Percentiles rank a stretch among this genome's conserved stretches.
Conservation (phyloP, 2,329 filamentous ascomycete species). For the Pseudogymnoascus sp. region DNA sequence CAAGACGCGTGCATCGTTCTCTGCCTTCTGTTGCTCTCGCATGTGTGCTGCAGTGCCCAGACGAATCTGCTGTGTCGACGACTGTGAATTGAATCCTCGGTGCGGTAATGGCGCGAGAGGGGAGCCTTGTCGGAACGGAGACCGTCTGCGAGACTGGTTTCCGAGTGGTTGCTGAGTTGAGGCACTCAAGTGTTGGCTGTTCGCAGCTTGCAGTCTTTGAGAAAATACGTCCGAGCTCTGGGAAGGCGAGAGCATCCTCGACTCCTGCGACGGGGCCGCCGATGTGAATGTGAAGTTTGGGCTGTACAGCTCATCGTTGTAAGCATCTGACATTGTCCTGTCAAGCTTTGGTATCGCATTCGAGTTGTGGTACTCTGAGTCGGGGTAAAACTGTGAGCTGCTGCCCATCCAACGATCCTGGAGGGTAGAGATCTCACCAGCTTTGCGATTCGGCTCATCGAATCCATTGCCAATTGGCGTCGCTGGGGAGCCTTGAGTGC, state of each 20-base stretch:
- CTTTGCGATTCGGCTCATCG: slow-evolving; percentile 41
- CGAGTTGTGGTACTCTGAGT: slow-evolving; percentile 46
- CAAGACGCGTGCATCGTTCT: slow-evolving; percentile 46
- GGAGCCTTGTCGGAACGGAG: slow-evolving; percentile 72
- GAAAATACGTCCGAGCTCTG: slow-evolving; percentile 57
- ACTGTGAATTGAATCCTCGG: slow-evolving; percentile 33
- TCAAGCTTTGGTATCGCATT: slow-evolving; percentile 67
- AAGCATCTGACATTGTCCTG: slow-evolving; percentile 79
- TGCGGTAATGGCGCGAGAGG: slow-evolving; percentile 44
- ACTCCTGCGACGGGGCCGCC: slow-evolving; percentile 43
- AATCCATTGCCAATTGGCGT: slow-evolving; percentile 48
- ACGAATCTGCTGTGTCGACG: slow-evolving; percentile 28
- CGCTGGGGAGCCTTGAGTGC: slow-evolving; percentile 55
- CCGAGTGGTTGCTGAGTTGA: slow-evolving; percentile 41
- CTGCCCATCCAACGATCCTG: slow-evolving; percentile 47
- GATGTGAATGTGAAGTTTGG: slow-evolving; percentile 57
- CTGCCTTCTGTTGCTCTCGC: slow-evolving; percentile 54
- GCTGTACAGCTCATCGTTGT: slow-evolving; percentile 78
- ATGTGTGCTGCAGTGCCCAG: slow-evolving; percentile 53
- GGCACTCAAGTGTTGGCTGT: slow-evolving; percentile 63
- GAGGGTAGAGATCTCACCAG: slow-evolving; percentile 42
- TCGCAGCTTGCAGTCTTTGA: slow-evolving; percentile 72
- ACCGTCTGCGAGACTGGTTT: slow-evolving; percentile 55
- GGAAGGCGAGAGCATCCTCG: slow-evolving; percentile 37
- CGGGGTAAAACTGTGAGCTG: slow-evolving; percentile 56